Percentiles rank a stretch among this genome's conserved stretches.
Conservation (phyloP, 1,284 basidiomycete genomes). For the Wallemia hederae region DNA sequence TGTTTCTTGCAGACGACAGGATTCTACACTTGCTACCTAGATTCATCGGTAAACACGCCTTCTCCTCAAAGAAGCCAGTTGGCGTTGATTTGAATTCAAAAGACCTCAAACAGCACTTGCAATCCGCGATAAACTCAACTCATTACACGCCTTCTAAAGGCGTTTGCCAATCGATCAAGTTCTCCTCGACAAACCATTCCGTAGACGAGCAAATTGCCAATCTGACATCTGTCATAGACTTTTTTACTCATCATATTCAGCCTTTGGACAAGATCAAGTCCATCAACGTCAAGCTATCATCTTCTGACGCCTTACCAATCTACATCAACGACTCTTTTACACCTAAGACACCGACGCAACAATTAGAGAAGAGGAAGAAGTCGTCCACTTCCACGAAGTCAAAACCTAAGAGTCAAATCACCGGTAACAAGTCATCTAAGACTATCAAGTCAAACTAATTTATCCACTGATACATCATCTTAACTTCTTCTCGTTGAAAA, state of each 20-base stretch:
- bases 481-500: slow-evolving; percentile 70
- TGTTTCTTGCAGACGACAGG: not conserved
- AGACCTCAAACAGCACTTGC: not conserved
- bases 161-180: not conserved
- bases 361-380: not conserved
- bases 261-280: not conserved
- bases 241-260: not conserved
- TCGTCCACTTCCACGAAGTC: not conserved
- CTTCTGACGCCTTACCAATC: not conserved
- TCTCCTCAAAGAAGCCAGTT: not conserved
- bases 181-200: not conserved
- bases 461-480: slow-evolving; percentile 18
- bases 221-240: not conserved
- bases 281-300: not conserved
- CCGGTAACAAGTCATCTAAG: not conserved
- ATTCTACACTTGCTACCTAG: not conserved
- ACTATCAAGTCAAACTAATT: not conserved
- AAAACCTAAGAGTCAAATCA: not conserved
- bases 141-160: not conserved
- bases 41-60: not conserved
- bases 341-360: not conserved
- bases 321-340: not conserved
- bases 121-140: not conserved
- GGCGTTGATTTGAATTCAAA: not conserved
- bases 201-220: not conserved